Evolutionary conservation across 345 rosid species (phyloP), one percentile per base, ranked within the genome.

Genomic region (Moringa oleifera): DNA sequence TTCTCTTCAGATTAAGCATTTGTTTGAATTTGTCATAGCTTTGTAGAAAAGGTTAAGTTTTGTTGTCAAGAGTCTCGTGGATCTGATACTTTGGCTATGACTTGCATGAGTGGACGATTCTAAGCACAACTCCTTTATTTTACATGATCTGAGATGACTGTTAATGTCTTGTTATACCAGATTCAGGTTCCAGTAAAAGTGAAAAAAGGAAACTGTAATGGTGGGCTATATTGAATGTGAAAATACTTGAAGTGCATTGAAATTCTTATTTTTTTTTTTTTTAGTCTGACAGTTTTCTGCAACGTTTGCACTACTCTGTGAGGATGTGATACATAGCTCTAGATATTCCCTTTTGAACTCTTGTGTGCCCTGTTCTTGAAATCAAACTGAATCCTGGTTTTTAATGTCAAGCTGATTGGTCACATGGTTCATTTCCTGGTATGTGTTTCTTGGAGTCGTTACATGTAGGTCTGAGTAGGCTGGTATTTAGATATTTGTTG

Each of bases 71-170:
- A 45, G 37, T 69, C 0, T 69, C 61, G 25, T 74, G 77, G 75
- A 69, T 74, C 73, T 69, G 65, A 58, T 65, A 41, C 49, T 68
- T 59, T 57, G 21, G 15, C 2, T 20, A 33, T 47, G 55, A 50
- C 23, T 59, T 22, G 16, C 59, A 33, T 60, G 66, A 53, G 53
- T 63, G 6, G 12, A 41, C 47, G 1, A 41, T 1, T 41, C 12
- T 41, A 7, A 15, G 47, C 47, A 15, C 6, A 41, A 41, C 2
- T 7, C 12, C 2, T 33, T 33, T 41, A 7, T 4, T 41, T 41
- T 41, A 41, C 13, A 41, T 28, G 33, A 8, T 28, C 33, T 28
- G 33, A 28, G 33, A 28, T 28, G 33, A 28, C 8, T 8, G 33
- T 7, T 41, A 7, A 15, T 4, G 13, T 4, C 12, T 41, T 9